Base-by-base conservation (phyloP, 805 yeast species). In the Saccharomyces paradoxus region DNA sequence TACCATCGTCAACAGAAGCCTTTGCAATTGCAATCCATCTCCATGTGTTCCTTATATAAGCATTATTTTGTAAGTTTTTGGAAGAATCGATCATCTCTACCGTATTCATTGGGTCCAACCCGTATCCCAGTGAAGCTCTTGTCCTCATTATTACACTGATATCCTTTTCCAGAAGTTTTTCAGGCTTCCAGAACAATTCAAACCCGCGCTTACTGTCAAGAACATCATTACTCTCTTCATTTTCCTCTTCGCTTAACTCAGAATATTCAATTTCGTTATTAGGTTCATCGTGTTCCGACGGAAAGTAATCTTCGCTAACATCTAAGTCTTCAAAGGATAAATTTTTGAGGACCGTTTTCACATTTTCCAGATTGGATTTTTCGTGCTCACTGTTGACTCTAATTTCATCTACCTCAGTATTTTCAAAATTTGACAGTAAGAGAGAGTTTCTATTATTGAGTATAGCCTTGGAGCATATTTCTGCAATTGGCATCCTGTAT, bases 11-110 rank as follows among this genome's bases (percentile, higher is more conserved):
- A 3, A 82, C 82, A 1, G 87, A 77, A 46, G 80, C 81, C 53
- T 81, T 78, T 0, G 95, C 89, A 51, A 87, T 80, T 1, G 82
- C 80, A 31, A 92, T 71, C 98, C 98, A 92, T 64, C 86, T 83
- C 98, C 98, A 92, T 0, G 96, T 86, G 61, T 88, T 85, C 57
- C 86, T 74, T 50, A 86, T 72, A 58, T 81, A 86, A n/a, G 74
- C 71, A 52, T 74, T 75, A 53, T 70, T 78, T 49, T 83, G 81
- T 26, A 82, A 67, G 1, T 76, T 71, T 53, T 75, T 77, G 32
- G 82, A 66, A 29, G 73, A 74, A 57, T 81, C 88, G 41, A 83
- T 71, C 27, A 87, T 74, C 17, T 77, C 75, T 47, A 85, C 78
- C 56, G 91, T 91, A 28, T 71, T 72, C 49, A 78, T 79, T 41